Conservation (phyloP, 352 stramenopile species). For the Pythium phragmiticola region DNA sequence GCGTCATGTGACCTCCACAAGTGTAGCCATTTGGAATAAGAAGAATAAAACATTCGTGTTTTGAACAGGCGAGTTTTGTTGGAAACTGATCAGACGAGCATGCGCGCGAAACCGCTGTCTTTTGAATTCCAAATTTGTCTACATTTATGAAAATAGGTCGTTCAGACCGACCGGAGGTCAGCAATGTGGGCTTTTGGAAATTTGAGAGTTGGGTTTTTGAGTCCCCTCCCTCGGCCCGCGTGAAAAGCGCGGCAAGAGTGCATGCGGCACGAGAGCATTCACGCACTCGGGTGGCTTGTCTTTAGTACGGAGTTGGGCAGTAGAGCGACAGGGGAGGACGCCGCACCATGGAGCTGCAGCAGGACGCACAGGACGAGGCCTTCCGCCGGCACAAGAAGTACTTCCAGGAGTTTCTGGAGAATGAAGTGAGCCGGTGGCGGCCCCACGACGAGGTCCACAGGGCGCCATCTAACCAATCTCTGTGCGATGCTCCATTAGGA, state of each 20-base stretch:
- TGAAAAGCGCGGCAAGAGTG: conserved; percentile 21
- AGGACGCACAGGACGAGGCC: conserved; percentile 81
- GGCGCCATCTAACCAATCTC: neutral
- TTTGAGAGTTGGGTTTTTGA: conserved; percentile 19
- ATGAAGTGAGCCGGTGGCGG: conserved; percentile 39
- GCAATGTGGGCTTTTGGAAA: conserved; percentile 22
- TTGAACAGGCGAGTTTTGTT: conserved; percentile 1
- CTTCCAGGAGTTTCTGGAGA: conserved; percentile 80
- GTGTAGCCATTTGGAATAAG: conserved; percentile 20
- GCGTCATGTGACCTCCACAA: conserved; percentile 46
- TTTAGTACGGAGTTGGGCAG: neutral
- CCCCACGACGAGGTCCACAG: neutral
- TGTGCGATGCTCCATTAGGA: conserved; percentile 31
- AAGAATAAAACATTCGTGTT: conserved; percentile 14
- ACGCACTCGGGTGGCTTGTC: neutral
- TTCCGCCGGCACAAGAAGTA: conserved; percentile 89
- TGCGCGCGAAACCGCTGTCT: conserved; percentile 14
- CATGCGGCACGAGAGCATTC: neutral
- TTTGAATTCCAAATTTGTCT: conserved; percentile 31
- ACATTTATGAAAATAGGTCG: conserved; percentile 10
- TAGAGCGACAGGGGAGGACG: neutral
- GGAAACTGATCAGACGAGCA: conserved; percentile 2
- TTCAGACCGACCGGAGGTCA: neutral
- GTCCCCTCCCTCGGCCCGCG: neutral
- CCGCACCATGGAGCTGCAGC: conserved; percentile 66